These are phyloP conservation scores for Mycena sanguinolenta DNA, from an alignment of 768 basidiomycete species.

Conservation along the genomic window DNA sequence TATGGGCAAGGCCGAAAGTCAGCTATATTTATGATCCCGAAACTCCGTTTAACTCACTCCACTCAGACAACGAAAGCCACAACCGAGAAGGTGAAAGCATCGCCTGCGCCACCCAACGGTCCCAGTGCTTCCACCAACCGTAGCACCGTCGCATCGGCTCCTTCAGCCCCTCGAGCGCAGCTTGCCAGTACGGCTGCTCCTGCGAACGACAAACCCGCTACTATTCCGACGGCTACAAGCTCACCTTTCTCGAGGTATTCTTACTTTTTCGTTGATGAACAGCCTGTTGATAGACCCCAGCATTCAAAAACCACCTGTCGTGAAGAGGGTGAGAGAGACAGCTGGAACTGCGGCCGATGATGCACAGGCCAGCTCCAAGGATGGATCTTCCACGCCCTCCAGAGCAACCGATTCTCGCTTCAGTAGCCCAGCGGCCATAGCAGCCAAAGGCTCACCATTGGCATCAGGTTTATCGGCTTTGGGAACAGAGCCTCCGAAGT, in stretches of 20 bases:
- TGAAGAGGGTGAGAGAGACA: conserved; percentile 32
- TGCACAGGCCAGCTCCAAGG: conserved; percentile 36
- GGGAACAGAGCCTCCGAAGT: conserved; percentile 50
- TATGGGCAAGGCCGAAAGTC: conserved; percentile 32
- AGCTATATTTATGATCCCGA: neutral
- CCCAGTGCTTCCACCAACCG: conserved; percentile 52
- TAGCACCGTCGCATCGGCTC: conserved; percentile 54
- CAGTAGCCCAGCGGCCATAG: conserved; percentile 42
- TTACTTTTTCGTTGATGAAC: neutral
- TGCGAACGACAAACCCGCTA: conserved; percentile 46
- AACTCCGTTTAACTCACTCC: conserved; percentile 8
- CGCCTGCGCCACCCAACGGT: conserved; percentile 52
- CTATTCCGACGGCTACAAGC: conserved; percentile 42
- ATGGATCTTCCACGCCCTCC: conserved; percentile 36
- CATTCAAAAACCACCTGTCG: conserved; percentile 38
- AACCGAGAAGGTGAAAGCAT: conserved; percentile 27
- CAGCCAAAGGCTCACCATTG: conserved; percentile 31
- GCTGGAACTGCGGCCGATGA: conserved; percentile 45
- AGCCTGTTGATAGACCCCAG: conserved; percentile 14
- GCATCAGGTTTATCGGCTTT: conserved; percentile 26
- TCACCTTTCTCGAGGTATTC: conserved; percentile 39
- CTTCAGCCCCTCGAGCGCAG: conserved; percentile 74
- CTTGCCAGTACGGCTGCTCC: conserved; percentile 47
- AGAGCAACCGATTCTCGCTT: conserved; percentile 42
- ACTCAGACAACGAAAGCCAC: conserved; percentile 24